Conservation (phyloP, 192 early-diverging fungal species). For the Coemansia sp. region DNA sequence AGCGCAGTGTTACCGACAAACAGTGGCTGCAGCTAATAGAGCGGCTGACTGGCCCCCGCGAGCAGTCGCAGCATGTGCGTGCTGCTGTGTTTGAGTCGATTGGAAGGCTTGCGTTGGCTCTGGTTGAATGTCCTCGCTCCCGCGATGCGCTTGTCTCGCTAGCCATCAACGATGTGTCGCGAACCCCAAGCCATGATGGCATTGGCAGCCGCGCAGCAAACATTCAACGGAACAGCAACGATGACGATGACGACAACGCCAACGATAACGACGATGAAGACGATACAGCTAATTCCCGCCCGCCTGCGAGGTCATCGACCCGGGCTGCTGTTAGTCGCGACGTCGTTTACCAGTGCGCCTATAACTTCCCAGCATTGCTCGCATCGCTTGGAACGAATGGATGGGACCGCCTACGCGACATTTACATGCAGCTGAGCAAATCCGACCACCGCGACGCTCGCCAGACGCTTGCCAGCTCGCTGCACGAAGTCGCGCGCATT, state of each 20-base stretch:
- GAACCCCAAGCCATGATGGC: constrained; percentile 17
- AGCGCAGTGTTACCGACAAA: constrained; percentile 35
- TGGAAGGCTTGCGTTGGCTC: constrained; percentile 44
- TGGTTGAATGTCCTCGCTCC: constrained; percentile 39
- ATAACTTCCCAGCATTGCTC: constrained; percentile 51
- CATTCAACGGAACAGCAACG: constrained; percentile 9
- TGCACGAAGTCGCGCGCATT: constrained; percentile 55
- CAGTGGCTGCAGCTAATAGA: constrained; percentile 53
- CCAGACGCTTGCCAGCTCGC: constrained; percentile 48
- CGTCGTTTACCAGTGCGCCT: constrained; percentile 50
- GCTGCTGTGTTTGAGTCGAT: constrained; percentile 51
- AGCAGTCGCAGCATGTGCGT: constrained; percentile 53
- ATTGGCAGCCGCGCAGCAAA: constrained; percentile 24
- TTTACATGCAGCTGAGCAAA: constrained; percentile 53
- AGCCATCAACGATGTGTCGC: constrained; percentile 34
- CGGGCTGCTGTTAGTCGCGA: constrained; percentile 34
- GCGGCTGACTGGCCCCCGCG: constrained; percentile 42
- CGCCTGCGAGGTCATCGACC: neutral
- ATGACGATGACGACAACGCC: constrained; percentile 8
- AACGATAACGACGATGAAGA: neutral
- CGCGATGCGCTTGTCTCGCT: constrained; percentile 41
- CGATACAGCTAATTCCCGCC: neutral
- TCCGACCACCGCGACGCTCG: constrained; percentile 52
- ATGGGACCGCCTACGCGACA: constrained; percentile 54
- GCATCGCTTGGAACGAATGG: constrained; percentile 25